phyloP scores from a whole-genome alignment of 768 basidiomycete genomes.

The Atractiella rhizophila region DNA sequence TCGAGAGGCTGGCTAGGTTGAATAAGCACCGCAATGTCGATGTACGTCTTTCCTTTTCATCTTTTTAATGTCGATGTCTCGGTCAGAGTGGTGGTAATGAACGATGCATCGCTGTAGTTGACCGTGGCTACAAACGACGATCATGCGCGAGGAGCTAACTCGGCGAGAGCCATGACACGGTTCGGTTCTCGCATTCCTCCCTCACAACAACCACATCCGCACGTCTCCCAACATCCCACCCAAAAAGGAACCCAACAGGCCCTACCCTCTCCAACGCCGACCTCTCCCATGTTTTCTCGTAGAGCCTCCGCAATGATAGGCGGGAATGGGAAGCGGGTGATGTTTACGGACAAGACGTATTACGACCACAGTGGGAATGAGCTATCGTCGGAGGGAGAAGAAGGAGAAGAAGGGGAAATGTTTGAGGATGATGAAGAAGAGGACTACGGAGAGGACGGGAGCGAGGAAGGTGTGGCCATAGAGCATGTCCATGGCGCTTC shows the following conservation, averaged over 20 bases:
- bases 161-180: constrained; percentile 9
- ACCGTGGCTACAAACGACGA: constrained; percentile 46
- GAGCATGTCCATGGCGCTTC: too few relatives aligned
- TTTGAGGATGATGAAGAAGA: constrained; percentile 9
- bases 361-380: constrained; percentile 25
- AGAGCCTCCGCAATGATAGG: background rate
- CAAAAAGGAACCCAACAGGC: constrained; percentile 29
- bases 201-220: constrained; percentile 12
- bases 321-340: constrained; percentile 29
- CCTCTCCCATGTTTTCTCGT: constrained; percentile 14
- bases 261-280: constrained; percentile 11
- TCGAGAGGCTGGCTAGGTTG: constrained; percentile 74
- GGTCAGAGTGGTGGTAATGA: background rate
- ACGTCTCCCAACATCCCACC: constrained; percentile 21
- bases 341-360: constrained; percentile 38
- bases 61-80: background rate
- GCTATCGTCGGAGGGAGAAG: constrained; percentile 39
- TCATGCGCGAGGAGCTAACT: constrained; percentile 30
- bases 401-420: constrained; percentile 20
- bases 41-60: constrained; percentile 28
- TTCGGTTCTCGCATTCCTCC: constrained; percentile 12
- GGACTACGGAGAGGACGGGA: constrained; percentile 9
- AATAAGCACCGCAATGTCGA: constrained; percentile 97
- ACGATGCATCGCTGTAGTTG: constrained; percentile 26
- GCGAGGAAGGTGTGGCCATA: constrained; percentile 6